These are phyloP conservation scores for Aureobasidium sp. DNA, from an alignment of 2,329 filamentous ascomycete genomes.

Conservation along the genomic window DNA sequence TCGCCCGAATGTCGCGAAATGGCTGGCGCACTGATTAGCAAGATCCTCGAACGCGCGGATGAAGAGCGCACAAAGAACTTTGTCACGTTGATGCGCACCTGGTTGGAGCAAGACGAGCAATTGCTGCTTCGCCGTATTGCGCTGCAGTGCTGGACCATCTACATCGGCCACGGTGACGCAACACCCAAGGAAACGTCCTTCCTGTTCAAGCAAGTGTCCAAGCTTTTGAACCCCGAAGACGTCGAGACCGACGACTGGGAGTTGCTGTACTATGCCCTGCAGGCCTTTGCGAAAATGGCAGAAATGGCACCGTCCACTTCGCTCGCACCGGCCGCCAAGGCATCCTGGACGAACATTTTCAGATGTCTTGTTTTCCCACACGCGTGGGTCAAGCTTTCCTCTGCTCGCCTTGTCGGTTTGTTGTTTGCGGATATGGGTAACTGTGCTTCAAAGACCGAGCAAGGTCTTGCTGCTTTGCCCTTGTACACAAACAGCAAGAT, in stretches of 20 bases:
- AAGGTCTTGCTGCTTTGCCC: constrained; percentile 47
- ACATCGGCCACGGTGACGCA: constrained; percentile 59
- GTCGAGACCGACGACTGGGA: constrained; percentile 55
- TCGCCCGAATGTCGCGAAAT: constrained; percentile 76
- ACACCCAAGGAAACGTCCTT: constrained; percentile 60
- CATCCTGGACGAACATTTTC: constrained; percentile 64
- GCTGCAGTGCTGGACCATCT: constrained; percentile 72
- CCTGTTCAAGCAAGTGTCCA: constrained; percentile 43
- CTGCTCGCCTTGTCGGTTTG: constrained; percentile 63
- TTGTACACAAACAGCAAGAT: constrained; percentile 65
- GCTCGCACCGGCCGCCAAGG: constrained; percentile 49
- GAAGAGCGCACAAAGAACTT: constrained; percentile 63
- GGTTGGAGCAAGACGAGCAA: constrained; percentile 69
- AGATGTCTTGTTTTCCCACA: constrained; percentile 58
- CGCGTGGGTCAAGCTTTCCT: constrained; percentile 64
- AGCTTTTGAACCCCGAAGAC: constrained; percentile 41
- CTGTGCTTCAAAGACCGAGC: constrained; percentile 42
- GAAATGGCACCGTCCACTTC: constrained; percentile 55
- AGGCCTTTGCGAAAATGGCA: constrained; percentile 58
- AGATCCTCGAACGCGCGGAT: constrained; percentile 70
- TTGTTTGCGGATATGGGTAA: constrained; percentile 73
- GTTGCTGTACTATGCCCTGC: constrained; percentile 63
- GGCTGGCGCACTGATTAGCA: constrained; percentile 69
- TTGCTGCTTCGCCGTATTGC: constrained; percentile 60
- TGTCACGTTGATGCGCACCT: constrained; percentile 56